Percentiles rank a stretch among this genome's conserved stretches.
phyloP scores from a whole-genome alignment of 495 filamentous ascomycete genomes.

The Penicillium arizonense region DNA sequence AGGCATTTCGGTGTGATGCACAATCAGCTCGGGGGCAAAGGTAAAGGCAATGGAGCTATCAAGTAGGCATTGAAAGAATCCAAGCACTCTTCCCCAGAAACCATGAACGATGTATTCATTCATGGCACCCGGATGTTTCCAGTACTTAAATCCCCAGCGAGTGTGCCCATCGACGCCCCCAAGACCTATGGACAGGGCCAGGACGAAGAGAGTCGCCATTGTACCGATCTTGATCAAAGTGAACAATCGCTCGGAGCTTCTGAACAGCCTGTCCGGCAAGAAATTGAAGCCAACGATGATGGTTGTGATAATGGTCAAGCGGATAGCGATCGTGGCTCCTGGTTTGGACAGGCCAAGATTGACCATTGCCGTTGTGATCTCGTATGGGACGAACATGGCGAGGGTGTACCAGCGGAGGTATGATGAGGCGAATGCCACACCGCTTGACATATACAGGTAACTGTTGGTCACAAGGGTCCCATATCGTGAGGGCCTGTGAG shows the following conservation, averaged over 20 bases:
- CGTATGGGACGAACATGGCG: slow-evolving; percentile 67
- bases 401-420: slow-evolving; percentile 57
- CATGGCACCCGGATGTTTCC: slow-evolving; percentile 71
- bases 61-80: slow-evolving; percentile 66
- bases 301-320: slow-evolving; percentile 68
- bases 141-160: slow-evolving; percentile 74
- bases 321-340: slow-evolving; percentile 59
- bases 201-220: slow-evolving; percentile 66
- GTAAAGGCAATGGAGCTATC: slow-evolving; percentile 52
- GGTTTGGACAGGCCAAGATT: slow-evolving; percentile 78
- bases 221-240: slow-evolving; percentile 77
- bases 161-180: slow-evolving; percentile 64
- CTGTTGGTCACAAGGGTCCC: slow-evolving; percentile 59
- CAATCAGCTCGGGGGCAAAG: slow-evolving; percentile 55
- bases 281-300: slow-evolving; percentile 73
- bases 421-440: slow-evolving; percentile 55
- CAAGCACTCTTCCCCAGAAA: slow-evolving; percentile 61
- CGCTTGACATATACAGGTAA: slow-evolving; percentile 49
- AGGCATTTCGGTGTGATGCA: slow-evolving; percentile 49
- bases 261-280: slow-evolving; percentile 75
- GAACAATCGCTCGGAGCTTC: slow-evolving; percentile 76
- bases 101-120: slow-evolving; percentile 60
- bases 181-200: slow-evolving; percentile 67
- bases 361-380: slow-evolving; percentile 81
- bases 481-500: slow-evolving; percentile 54